phyloP scores from a whole-genome alignment of 2,329 filamentous ascomycete genomes.

The Penicillium paneum region DNA sequence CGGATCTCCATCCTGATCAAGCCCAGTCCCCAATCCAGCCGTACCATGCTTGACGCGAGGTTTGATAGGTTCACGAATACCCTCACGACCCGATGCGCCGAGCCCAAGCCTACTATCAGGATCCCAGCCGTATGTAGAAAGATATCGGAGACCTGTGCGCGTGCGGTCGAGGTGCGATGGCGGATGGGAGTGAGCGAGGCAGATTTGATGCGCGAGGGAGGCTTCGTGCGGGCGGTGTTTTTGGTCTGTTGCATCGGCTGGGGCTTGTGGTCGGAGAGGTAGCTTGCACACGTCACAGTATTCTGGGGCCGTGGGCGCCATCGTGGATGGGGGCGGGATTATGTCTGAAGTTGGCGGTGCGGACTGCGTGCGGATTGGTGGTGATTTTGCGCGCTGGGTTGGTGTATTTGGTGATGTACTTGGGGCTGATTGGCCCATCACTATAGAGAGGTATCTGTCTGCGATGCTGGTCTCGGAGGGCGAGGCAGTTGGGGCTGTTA shows the following conservation, averaged over 20 bases:
- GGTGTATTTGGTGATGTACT: conserved; percentile 14
- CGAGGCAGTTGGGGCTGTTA: conserved; percentile 30
- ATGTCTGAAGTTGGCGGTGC: conserved; percentile 10
- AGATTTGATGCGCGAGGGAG: conserved; percentile 56
- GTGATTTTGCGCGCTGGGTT: neutral
- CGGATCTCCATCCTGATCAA: conserved; percentile 26
- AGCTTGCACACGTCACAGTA: conserved; percentile 60
- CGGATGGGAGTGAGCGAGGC: conserved; percentile 54
- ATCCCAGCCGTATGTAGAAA: conserved; percentile 59
- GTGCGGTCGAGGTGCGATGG: conserved; percentile 58
- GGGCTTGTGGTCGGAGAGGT: conserved; percentile 39
- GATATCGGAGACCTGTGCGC: conserved; percentile 54
- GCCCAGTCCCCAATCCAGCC: conserved; percentile 64
- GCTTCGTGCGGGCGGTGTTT: conserved; percentile 43
- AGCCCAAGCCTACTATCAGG: conserved; percentile 65
- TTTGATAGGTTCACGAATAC: conserved; percentile 74
- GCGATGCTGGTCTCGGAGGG: conserved; percentile 32
- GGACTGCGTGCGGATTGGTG: conserved; percentile 14
- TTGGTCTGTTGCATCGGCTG: neutral
- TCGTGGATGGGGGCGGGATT: conserved; percentile 1
- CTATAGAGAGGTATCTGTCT: conserved; percentile 48
- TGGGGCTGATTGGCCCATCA: conserved; percentile 29
- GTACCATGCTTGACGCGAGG: conserved; percentile 68
- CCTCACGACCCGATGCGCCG: conserved; percentile 63
- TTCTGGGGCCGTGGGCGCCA: neutral